Conservation (phyloP, 805 yeast genomes). For the Lachancea dasiensis region DNA sequence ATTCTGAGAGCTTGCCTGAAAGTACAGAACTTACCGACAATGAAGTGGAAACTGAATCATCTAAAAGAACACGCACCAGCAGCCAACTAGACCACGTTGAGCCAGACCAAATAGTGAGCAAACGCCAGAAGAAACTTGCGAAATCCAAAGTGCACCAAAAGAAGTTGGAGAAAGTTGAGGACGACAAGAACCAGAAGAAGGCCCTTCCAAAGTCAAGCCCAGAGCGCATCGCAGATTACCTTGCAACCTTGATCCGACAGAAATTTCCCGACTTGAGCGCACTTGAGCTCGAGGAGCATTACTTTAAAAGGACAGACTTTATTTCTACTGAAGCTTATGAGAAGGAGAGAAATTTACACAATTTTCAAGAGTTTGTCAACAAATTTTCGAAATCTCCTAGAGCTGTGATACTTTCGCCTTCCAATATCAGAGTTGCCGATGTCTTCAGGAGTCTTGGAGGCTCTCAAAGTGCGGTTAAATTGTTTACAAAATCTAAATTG, state of each 20-base stretch:
- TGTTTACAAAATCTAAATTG: conserved; percentile 69
- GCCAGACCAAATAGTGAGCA: conserved; percentile 15
- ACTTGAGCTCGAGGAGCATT: conserved; percentile 64
- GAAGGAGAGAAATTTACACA: conserved; percentile 45
- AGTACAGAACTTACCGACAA: conserved; percentile 17
- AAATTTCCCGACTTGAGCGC: conserved; percentile 64
- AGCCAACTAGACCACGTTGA: conserved; percentile 12
- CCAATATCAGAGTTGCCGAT: conserved; percentile 86
- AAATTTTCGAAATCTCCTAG: conserved; percentile 41
- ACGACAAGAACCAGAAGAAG: conserved; percentile 53
- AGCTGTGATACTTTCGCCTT: conserved; percentile 54
- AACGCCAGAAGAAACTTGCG: conserved; percentile 30
- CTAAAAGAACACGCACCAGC: conserved; percentile 18
- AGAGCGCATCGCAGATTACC: conserved; percentile 58
- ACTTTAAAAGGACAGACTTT: conserved; percentile 50
- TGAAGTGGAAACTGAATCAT: neutral
- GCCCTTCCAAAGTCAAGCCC: conserved; percentile 49
- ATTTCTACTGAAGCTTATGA: conserved; percentile 57
- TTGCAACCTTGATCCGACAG: conserved; percentile 55
- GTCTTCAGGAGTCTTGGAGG: conserved; percentile 57
- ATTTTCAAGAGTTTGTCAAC: conserved; percentile 49
- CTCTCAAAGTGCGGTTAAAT: conserved; percentile 53
- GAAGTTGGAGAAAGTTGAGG: conserved; percentile 62
- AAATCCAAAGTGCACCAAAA: conserved; percentile 48
- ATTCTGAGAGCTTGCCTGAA: too few species aligned